Base-by-base conservation (phyloP, 1,284 basidiomycete species). In the Xerocomus nothofagi region DNA sequence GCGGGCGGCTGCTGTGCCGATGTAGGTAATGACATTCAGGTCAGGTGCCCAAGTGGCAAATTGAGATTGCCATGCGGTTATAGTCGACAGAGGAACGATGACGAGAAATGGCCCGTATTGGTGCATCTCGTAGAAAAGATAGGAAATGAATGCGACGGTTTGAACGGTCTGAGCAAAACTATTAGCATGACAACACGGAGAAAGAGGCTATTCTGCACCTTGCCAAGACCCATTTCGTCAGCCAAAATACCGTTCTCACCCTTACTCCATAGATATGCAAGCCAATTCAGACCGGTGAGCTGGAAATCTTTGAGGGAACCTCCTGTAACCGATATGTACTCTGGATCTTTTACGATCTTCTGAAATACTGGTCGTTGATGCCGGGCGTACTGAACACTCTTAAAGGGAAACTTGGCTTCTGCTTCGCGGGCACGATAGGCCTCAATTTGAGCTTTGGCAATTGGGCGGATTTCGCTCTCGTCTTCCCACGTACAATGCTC, bases 151-250 rank as follows among this genome's bases (percentile, higher is more conserved):
- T 0, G 94, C 75, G 18, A 98, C 96, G 0, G 94, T 97, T 76
- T 99, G 97, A 10, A 99, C 95, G 6, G 96, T 91, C 86, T 91
- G 56, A 15, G 14, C 7, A 31, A 31, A 53, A 36, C 10, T 4
- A 39, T 67, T 36, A 67, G 53, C 24, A 45, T 33, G 38, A 45
- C 18, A 18, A 42, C 11, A 27, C 6, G n/a, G 8, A 48, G n/a
- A 39, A 47, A 20, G 20, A 41, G 17, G 26, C 37, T 44, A 45
- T 46, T 12, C 29, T 43, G 50, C 33, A 88, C 88, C 81, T 99
- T 99, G 47, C 97, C 97, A 17, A 99, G 86, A 69, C 97, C 97
- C 97, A 99, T 99, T 79, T 99, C 97, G 66, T 99, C 97, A 1
- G 97, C 97, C 26, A 99, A 76, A 58, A 99, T 98, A 27, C 97